These are phyloP conservation scores for Fusarium bulbicola DNA, from an alignment of 2,329 filamentous ascomycete genomes.

Conservation along the genomic window DNA sequence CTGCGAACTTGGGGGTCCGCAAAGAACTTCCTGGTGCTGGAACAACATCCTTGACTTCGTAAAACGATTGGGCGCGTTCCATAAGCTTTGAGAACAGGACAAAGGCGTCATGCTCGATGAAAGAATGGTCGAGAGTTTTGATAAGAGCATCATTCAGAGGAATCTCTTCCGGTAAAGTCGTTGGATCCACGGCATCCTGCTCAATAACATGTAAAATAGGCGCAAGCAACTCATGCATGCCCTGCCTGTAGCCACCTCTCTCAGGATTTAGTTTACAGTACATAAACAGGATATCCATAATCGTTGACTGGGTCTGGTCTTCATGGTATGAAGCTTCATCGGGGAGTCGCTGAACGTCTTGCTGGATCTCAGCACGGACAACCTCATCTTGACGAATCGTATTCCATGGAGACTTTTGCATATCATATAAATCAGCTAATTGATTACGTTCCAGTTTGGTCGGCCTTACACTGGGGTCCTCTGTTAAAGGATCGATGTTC, in stretches of 20 bases:
- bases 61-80: constrained; percentile 86
- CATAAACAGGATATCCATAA: constrained; percentile 90
- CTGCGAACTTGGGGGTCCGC: constrained; percentile 36
- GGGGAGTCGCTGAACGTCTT: constrained; percentile 93
- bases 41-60: constrained; percentile 66
- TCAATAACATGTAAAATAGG: constrained; percentile 87
- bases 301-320: constrained; percentile 77
- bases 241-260: constrained; percentile 91
- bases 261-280: constrained; percentile 93
- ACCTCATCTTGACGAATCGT: constrained; percentile 85
- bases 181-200: constrained; percentile 76
- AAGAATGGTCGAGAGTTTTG: constrained; percentile 74
- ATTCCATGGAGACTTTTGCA: constrained; percentile 87
- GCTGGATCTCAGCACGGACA: constrained; percentile 86
- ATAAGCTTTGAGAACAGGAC: constrained; percentile 86
- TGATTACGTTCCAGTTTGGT: neutral
- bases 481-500: constrained; percentile 83
- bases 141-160: constrained; percentile 64
- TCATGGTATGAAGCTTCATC: constrained; percentile 92
- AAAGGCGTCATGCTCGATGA: constrained; percentile 91
- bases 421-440: constrained; percentile 10
- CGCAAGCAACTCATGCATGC: constrained; percentile 96
- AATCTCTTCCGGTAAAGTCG: constrained; percentile 45
- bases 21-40: constrained; percentile 23
- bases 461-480: constrained; percentile 69